A percentile compares a stretch with the other conserved stretches of the same genome.
phyloP scores from a whole-genome alignment of 2,329 filamentous ascomycete species.

The Cladobotryum mycophilum region DNA sequence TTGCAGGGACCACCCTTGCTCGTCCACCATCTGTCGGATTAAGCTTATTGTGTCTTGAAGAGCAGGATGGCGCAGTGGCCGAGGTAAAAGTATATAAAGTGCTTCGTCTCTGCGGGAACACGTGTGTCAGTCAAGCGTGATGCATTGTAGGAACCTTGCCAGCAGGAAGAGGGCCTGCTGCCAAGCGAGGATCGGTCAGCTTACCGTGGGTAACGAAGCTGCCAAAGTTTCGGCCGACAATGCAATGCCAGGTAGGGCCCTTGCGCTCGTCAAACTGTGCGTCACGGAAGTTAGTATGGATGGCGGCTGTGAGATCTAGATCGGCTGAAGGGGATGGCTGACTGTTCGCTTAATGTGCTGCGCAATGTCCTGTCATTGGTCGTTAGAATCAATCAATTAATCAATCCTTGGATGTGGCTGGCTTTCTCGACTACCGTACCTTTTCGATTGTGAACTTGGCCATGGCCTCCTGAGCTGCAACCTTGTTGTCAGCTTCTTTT shows the following conservation, averaged over 20 bases:
- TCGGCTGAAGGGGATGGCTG: constrained; percentile 22
- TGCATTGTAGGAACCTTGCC: neutral
- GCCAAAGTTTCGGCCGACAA: constrained; percentile 96
- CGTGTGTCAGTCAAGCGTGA: neutral
- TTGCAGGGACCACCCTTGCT: too few relatives aligned
- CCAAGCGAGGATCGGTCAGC: constrained; percentile 19
- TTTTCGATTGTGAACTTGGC: constrained; percentile 57
- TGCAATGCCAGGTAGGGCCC: constrained; percentile 98
- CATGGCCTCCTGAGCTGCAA: constrained; percentile 56
- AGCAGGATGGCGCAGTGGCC: constrained; percentile 96
- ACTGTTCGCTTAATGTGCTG: constrained; percentile 95
- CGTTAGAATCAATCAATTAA: constrained; percentile 14
- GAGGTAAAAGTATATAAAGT: constrained; percentile 99
- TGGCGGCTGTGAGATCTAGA: neutral
- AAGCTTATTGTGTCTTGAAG: constrained; percentile 88
- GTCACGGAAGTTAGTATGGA: constrained; percentile 2
- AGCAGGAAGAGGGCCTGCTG: neutral
- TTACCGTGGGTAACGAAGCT: constrained; percentile 97
- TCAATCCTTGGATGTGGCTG: neutral
- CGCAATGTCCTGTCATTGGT: constrained; percentile 70
- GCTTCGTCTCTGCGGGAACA: constrained; percentile 74
- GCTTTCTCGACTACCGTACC: constrained; percentile 27
- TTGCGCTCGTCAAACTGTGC: constrained; percentile 89
- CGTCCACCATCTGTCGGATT: neutral
- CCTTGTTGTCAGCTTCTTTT: constrained; percentile 20